Evolutionary conservation across 768 basidiomycete genomes (phyloP).

Genomic region (Hirschioporus abietinus): DNA sequence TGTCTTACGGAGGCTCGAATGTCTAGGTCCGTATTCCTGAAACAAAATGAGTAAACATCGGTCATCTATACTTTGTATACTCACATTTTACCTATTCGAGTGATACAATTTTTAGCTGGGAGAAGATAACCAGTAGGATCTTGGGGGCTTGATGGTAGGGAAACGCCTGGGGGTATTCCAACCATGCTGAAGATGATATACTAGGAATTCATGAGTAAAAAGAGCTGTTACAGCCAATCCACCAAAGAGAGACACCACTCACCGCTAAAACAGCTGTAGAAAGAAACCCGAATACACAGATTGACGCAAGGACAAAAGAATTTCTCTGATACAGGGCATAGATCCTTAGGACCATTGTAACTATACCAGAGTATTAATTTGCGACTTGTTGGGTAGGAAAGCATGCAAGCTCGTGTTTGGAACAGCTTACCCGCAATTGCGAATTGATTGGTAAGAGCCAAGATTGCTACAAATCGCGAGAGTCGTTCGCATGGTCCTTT

Average conservation of each 20-base stretch:
- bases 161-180: too few species aligned
- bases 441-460: neutral
- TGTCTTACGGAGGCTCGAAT: neutral
- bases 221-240: neutral
- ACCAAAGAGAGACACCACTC: neutral
- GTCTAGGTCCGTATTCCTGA: neutral
- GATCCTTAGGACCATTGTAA: neutral
- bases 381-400: too few species aligned
- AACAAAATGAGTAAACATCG: neutral
- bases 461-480: neutral
- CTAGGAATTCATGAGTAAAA: too few species aligned
- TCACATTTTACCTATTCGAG: too few species aligned
- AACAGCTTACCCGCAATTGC: neutral
- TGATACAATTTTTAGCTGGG: neutral
- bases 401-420: too few species aligned
- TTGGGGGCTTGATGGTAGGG: too few species aligned
- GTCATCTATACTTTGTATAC: neutral
- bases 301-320: neutral
- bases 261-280: neutral
- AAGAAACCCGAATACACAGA: neutral
- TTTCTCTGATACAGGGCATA: neutral
- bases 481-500: too few species aligned
- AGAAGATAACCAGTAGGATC: too few species aligned
- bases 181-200: neutral
- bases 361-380: neutral